Conservation (phyloP, 2,329 filamentous ascomycete genomes). For the Fusarium floridanum region DNA sequence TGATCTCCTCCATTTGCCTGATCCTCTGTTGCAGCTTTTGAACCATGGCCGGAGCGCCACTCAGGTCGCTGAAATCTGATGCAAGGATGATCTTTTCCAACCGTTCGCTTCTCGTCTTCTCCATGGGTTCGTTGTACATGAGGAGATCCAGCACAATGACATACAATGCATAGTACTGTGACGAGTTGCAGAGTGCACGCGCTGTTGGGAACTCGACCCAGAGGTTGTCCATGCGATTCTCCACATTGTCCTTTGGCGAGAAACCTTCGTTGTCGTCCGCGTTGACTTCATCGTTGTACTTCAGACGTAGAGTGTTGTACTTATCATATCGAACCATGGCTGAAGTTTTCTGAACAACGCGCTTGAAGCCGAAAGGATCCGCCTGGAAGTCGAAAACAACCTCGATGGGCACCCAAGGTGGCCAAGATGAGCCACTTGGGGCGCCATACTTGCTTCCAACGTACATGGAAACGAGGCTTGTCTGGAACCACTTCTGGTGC, state of each 20-base stretch:
- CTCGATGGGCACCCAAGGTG: constrained; percentile 97
- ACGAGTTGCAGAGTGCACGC: constrained; percentile 94
- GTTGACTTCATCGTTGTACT: constrained; percentile 95
- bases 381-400: constrained; percentile 97
- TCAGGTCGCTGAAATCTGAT: constrained; percentile 97
- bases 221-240: constrained; percentile 92
- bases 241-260: constrained; percentile 66
- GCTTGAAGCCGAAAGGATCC: constrained; percentile 97
- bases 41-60: constrained; percentile 93
- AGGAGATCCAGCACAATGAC: constrained; percentile 97
- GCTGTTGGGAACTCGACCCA: constrained; percentile 97
- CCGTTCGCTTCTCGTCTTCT: constrained; percentile 96
- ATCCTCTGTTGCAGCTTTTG: constrained; percentile 92
- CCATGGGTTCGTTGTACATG: constrained; percentile 94
- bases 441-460: constrained; percentile 94
- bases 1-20: constrained; percentile 94
- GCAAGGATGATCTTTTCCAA: constrained; percentile 99
- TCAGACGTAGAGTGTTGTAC: constrained; percentile 95
- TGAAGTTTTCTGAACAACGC: constrained; percentile 96
- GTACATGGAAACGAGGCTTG: constrained; percentile 90
- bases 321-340: constrained; percentile 96
- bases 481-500: constrained; percentile 89
- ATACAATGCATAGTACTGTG: constrained; percentile 97
- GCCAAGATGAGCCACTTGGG: constrained; percentile 88
- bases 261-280: constrained; percentile 67